Evolutionary conservation across 2,329 filamentous ascomycete genomes (phyloP).

Genomic region (Aspergillus ochraceus): DNA sequence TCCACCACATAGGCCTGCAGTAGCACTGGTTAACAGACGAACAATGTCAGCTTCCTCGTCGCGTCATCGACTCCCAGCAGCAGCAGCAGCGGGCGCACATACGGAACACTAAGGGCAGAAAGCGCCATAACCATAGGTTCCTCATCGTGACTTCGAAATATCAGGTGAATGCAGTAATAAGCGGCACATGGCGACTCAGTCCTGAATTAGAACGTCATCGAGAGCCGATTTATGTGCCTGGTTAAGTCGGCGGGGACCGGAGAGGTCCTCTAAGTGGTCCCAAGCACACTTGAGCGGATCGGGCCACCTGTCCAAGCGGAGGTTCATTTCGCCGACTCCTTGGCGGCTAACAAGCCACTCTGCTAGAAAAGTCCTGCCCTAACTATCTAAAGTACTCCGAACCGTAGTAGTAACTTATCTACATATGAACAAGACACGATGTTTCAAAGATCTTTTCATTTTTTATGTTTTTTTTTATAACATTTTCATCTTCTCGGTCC

Average conservation of each 20-base stretch:
- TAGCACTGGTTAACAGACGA: conserved; percentile 27
- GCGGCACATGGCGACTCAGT: conserved; percentile 36
- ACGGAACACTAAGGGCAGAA: conserved; percentile 38
- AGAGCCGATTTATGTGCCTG: neutral
- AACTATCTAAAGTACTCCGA: too few species aligned
- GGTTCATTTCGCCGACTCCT: conserved; percentile 35
- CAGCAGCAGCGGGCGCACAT: conserved; percentile 17
- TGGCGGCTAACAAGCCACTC: conserved; percentile 11
- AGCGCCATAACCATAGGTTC: conserved; percentile 29
- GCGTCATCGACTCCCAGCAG: neutral
- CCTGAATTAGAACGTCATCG: conserved; percentile 9
- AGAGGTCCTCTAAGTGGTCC: neutral
- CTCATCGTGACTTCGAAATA: conserved; percentile 36
- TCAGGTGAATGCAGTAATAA: conserved; percentile 19
- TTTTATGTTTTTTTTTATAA: conserved; percentile 20
- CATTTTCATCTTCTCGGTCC: conserved; percentile 10
- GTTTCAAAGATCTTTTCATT: conserved; percentile 6
- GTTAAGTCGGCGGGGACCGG: neutral
- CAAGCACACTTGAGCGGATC: conserved; percentile 16
- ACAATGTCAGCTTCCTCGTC: conserved; percentile 22
- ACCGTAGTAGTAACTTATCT: too few species aligned
- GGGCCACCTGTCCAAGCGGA: conserved; percentile 41
- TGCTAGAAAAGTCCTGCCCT: too few species aligned
- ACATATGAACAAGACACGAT: neutral
- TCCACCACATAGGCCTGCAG: conserved; percentile 31